Evolutionary conservation across 768 basidiomycete genomes (phyloP).

Genomic region (Serendipita sp.): DNA sequence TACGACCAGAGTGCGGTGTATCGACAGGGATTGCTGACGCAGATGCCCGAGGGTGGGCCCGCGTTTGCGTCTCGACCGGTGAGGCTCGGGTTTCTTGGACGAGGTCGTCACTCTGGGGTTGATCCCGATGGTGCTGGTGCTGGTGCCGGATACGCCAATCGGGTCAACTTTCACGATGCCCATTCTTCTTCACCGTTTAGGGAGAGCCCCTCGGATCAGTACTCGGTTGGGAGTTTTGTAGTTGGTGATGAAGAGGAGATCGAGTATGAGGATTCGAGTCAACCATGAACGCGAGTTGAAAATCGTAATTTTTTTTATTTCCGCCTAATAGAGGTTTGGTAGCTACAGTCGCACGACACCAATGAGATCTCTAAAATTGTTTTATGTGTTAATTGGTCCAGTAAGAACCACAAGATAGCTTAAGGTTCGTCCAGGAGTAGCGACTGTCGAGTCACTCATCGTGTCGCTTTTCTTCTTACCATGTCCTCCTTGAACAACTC

Average conservation of each 20-base stretch:
- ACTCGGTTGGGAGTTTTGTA: conserved; percentile 62
- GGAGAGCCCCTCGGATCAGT: conserved; percentile 42
- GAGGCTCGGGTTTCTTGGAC: conserved; percentile 18
- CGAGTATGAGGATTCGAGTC: neutral
- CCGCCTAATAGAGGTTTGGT: too few species aligned
- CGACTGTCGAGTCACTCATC: too few species aligned
- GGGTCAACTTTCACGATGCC: conserved; percentile 15
- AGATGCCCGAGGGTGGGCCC: conserved; percentile 38
- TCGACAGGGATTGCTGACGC: conserved; percentile 57
- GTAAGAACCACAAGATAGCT: too few species aligned
- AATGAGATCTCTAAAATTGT: too few species aligned
- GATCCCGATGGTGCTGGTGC: conserved; percentile 21
- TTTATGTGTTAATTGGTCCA: too few species aligned
- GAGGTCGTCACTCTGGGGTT: conserved; percentile 23
- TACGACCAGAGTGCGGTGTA: conserved; percentile 64
- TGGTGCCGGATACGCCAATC: conserved; percentile 17
- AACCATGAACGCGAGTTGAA: neutral
- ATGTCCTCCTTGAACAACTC: too few species aligned
- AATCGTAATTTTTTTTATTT: too few species aligned
- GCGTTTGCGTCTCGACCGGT: conserved; percentile 38
- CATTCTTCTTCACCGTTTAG: conserved; percentile 50
- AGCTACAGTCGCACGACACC: too few species aligned
- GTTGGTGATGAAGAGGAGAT: conserved; percentile 66
- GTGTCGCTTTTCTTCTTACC: too few species aligned
- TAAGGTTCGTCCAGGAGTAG: too few species aligned